phyloP scores from a whole-genome alignment of 148 eudicot species.

The Nepenthes gracilis region DNA sequence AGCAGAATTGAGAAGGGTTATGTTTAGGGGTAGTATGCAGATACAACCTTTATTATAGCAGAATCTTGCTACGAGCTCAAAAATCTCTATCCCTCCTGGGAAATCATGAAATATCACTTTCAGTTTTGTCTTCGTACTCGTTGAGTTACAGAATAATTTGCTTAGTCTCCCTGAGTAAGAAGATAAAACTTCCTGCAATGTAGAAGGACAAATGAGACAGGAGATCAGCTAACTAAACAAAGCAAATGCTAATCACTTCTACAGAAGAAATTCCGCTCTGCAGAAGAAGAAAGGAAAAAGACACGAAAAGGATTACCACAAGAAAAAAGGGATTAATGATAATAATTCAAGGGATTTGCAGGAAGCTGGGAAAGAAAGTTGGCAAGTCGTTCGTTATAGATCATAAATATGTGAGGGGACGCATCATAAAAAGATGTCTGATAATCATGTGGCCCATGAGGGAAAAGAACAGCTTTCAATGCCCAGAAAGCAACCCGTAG shows the following conservation, averaged over 20 bases:
- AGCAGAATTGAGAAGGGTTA: constrained; percentile 24
- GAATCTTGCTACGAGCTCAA: constrained; percentile 61
- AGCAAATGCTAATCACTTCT: not conserved
- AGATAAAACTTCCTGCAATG: constrained; percentile 42
- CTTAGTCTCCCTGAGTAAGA: constrained; percentile 43
- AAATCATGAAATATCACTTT: constrained; percentile 72
- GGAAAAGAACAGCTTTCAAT: not conserved
- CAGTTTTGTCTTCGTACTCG: constrained; percentile 9
- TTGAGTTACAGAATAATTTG: constrained; percentile 35
- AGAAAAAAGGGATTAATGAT: not conserved
- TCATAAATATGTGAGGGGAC: constrained; percentile 13
- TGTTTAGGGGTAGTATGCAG: constrained; percentile 27
- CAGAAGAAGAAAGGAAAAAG: not conserved
- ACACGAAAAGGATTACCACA: not conserved
- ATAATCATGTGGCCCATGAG: not conserved
- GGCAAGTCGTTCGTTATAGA: constrained; percentile 20
- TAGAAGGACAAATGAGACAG: not conserved
- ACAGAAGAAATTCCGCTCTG: not conserved
- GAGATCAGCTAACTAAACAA: constrained; percentile 2
- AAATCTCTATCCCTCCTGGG: constrained; percentile 56
- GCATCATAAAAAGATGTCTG: constrained; percentile 6
- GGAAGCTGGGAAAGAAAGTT: constrained; percentile 7
- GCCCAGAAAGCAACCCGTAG: not conserved
- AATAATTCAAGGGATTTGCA: not conserved
- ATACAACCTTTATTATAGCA: constrained; percentile 53